Evolutionary conservation across 2,329 filamentous ascomycete species (phyloP), one percentile per base, ranked within the genome.

Genomic region (Stagonosporopsis tanaceti): DNA sequence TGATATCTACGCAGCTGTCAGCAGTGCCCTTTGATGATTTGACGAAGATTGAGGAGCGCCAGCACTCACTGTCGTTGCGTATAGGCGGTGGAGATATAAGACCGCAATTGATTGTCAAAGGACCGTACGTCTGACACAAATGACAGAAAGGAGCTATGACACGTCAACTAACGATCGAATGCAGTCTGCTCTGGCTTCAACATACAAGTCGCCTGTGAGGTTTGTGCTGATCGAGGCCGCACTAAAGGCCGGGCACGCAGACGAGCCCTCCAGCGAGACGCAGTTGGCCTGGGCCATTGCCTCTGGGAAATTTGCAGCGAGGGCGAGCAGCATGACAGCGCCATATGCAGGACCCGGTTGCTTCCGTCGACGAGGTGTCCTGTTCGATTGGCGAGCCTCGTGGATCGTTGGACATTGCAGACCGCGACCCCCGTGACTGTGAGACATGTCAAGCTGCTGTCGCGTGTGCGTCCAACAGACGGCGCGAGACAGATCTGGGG

Each of bases 71-170:
- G 91, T 72, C 84, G 78, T 71, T 88, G 85, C 48, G 94, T 86
- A 79, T 93, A 98, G 61, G 82, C 84, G 35, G 87, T 89, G 53
- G 85, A 80, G 50, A 97, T 84, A 77, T 96, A 97, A 53, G 84
- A 81, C 48, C 79, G 82, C 70, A 99, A 79, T 70, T 90, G 85
- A 39, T 82, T 75, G 76, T 99, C 95, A 74, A 99, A 99, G 8
- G 89, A 86, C 51, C 84, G 78, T 15, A 85, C 84, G 73, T 90
- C 88, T 41, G 90, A 90, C 67, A 98, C 95, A 75, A 85, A 91
- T 63, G 87, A 82, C 64, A 99, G 85, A 76, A 98, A 99, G 44
- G 93, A 89, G 79, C 93, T 96, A 71, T 60, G 30, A 56, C 48
- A 50, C 20, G 41, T 54, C 45, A 63, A 66, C 67, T 71, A 60